Evolutionary conservation across 257 asterid genomes (phyloP).

Genomic region (Nicotiana tabacum): DNA sequence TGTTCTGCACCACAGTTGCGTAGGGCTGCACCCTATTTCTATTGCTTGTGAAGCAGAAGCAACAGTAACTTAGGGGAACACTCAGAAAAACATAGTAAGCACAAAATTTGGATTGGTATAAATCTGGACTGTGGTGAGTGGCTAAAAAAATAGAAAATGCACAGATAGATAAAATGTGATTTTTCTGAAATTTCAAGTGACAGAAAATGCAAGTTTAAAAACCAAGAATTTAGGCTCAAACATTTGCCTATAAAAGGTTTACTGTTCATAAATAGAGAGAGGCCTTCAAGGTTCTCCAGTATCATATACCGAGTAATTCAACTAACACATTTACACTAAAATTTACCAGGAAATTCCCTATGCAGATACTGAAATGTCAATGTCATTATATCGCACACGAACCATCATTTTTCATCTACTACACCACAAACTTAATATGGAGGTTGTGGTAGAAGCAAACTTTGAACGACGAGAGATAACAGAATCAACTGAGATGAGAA

Average conservation of each 20-base stretch:
- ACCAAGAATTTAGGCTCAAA: neutral
- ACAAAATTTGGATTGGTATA: no score
- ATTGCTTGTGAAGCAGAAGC: no score
- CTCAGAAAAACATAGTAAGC: no score
- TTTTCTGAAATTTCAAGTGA: neutral
- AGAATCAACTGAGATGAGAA: constrained; percentile 56
- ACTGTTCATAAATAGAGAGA: neutral
- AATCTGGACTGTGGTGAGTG: no score
- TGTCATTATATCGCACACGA: neutral
- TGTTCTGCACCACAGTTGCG: no score
- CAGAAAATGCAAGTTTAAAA: neutral
- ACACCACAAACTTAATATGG: neutral
- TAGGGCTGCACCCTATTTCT: no score
- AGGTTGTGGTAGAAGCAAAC: neutral
- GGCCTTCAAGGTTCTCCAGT: neutral
- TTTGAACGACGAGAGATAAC: neutral
- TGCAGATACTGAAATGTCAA: neutral
- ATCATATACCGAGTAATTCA: neutral
- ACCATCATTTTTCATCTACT: neutral
- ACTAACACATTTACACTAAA: neutral
- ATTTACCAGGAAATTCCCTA: neutral
- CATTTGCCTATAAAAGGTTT: neutral
- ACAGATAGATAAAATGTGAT: neutral
- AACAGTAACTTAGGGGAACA: no score
- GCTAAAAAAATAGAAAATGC: no score